phyloP scores from a whole-genome alignment of 148 eudicot species.

The Polygonum maritimum region DNA sequence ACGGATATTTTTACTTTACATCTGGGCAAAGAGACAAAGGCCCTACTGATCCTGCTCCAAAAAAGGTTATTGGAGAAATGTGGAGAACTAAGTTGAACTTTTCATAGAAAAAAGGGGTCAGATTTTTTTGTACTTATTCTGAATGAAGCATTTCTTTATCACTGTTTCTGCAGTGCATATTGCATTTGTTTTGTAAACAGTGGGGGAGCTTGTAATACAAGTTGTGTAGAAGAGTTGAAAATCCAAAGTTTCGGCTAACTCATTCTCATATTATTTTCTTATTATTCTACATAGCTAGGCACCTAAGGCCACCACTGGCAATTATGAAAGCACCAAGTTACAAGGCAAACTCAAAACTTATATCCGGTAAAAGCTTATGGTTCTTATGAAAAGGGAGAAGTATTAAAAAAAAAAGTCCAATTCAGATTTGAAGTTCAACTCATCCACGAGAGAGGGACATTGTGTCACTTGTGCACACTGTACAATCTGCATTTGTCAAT shows the following conservation, averaged over 20 bases:
- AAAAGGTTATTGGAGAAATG: constrained; percentile 83
- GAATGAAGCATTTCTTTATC: background rate
- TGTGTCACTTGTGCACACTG: constrained; percentile 46
- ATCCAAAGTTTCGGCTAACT: constrained; percentile 4
- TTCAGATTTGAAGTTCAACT: background rate
- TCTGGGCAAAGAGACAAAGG: constrained; percentile 95
- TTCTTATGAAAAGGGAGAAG: background rate
- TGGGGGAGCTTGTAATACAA: background rate
- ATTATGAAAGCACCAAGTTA: constrained; percentile 3
- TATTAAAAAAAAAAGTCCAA: background rate
- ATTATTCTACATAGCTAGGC: constrained; percentile 9
- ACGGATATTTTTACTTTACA: constrained; percentile 89
- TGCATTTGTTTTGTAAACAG: background rate
- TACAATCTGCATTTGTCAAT: constrained; percentile 47
- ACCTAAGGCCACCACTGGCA: background rate
- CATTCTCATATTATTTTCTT: background rate
- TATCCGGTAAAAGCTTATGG: background rate
- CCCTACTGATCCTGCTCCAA: constrained; percentile 83
- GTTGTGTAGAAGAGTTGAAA: background rate
- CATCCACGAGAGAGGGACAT: background rate
- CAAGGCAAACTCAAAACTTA: background rate
- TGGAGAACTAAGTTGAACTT: constrained; percentile 89
- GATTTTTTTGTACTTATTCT: background rate
- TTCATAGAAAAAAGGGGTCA: background rate
- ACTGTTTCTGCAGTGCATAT: background rate